Evolutionary conservation across 228 moss, liverwort and hornwort genomes (phyloP), one percentile per base, ranked within the genome.

Genomic region (Sphagnum magellanicum): DNA sequence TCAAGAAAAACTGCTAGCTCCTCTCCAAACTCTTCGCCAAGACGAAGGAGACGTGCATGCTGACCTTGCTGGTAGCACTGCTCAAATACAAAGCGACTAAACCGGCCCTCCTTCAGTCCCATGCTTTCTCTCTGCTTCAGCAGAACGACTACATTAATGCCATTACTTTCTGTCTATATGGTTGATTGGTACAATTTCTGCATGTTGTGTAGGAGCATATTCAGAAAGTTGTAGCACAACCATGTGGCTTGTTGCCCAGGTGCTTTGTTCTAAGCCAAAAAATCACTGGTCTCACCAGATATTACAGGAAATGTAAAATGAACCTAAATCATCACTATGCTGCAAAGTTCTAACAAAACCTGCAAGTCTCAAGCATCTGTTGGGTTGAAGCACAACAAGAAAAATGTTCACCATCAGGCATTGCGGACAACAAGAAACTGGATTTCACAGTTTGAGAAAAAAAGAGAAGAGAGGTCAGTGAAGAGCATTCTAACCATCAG

Each of bases 61-160:
- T 93, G 91, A 63, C 87, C 91, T 75, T 83, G 78, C 63, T 84
- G 77, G 75, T 89, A 92, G 63, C 88, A 81, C 47, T 93, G 90
- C 64, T 92, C 88, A 48, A 98, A 93, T 50, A 98, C 98, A 74
- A 88, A 98, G 72, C 89, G 90, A 77, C 98, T 93, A 57, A 98
- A 93, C 62, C 98, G 91, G 61, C 98, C 98, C 79, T 98, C 98
- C 72, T 91, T 90, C 47, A 93, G 80, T 48, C 98, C 98, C 98
- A 98, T 98, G 59, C 98, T 98, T 81, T 98, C 98, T 66, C 80
- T 85, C 95, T 96, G 89, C 8, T 32, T 4, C 66, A 66, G 9
- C 63, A 64, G 15, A 10, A 16, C 15, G 47, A 64, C 63, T 4
- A 1, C 15, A 59, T 15, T 11, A 59, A 32, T 46, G 15, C 17